These are phyloP conservation scores for Camellia lanceoleosa DNA, from an alignment of 148 eudicot genomes.

Conservation along the genomic window DNA sequence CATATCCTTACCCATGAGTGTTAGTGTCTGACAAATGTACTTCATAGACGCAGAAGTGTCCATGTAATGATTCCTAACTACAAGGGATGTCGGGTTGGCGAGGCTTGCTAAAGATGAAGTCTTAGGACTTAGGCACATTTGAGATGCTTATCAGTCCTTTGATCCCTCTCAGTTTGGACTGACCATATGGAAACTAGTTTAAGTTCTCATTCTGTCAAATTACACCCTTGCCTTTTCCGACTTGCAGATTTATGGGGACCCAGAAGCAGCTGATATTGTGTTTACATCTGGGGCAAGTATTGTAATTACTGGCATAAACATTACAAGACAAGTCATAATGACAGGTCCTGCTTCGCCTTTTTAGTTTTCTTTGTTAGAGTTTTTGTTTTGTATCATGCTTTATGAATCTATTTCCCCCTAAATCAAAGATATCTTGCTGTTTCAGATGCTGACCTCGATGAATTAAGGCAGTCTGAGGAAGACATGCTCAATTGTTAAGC, in stretches of 20 bases:
- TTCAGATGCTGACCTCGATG: conserved; percentile 66
- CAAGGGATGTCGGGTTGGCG: too few species aligned
- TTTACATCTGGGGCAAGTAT: conserved; percentile 88
- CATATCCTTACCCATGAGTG: too few species aligned
- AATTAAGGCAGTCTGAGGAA: conserved; percentile 58
- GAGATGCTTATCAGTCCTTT: too few species aligned
- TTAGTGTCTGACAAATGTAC: too few species aligned
- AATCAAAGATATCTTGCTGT: not conserved
- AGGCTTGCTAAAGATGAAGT: too few species aligned
- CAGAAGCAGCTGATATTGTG: conserved; percentile 90
- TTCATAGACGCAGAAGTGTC: too few species aligned
- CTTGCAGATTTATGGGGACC: conserved; percentile 84
- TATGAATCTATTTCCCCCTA: not conserved
- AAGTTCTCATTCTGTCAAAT: not conserved
- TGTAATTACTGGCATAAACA: conserved; percentile 76
- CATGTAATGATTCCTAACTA: too few species aligned
- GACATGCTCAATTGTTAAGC: conserved; percentile 44
- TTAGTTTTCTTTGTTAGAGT: not conserved
- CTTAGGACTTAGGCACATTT: too few species aligned
- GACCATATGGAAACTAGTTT: too few species aligned
- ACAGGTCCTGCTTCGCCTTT: conserved; percentile 43
- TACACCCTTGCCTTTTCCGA: not conserved
- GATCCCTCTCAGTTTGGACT: too few species aligned
- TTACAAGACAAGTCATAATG: conserved; percentile 78
- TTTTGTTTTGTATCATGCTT: not conserved